phyloP scores from a whole-genome alignment of 2,329 filamentous ascomycete species.

The Aspergillus fijiensis region DNA sequence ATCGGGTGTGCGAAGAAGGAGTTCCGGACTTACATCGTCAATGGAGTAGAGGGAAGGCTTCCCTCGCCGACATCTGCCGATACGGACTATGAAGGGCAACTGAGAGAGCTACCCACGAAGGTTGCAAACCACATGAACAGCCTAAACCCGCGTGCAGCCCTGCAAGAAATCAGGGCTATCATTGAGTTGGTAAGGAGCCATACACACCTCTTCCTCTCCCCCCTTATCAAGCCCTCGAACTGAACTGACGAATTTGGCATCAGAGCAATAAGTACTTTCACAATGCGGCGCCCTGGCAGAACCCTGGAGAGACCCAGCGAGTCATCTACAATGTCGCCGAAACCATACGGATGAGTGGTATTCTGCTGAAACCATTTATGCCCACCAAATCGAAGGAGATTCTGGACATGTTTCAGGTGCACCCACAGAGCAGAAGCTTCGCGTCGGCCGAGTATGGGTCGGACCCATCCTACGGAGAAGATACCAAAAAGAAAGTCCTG shows the following conservation, averaged over 20 bases:
- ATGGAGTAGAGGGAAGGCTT: constrained; percentile 31
- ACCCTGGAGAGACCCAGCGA: constrained; percentile 51
- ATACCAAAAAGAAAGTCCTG: constrained; percentile 47
- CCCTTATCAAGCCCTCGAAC: background rate
- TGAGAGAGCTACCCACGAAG: constrained; percentile 42
- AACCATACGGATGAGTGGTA: constrained; percentile 73
- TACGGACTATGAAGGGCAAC: constrained; percentile 38
- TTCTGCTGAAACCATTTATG: constrained; percentile 89
- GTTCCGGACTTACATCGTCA: constrained; percentile 58
- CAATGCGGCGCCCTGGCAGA: constrained; percentile 66
- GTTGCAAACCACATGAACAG: constrained; percentile 61
- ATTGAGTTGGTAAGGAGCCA: constrained; percentile 56
- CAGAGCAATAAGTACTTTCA: constrained; percentile 69
- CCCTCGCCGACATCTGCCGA: constrained; percentile 31
- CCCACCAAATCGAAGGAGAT: constrained; percentile 71
- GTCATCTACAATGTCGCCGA: constrained; percentile 73
- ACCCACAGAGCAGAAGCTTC: constrained; percentile 58
- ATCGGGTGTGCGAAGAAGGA: constrained; percentile 69
- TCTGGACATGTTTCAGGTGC: constrained; percentile 76
- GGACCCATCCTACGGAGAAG: constrained; percentile 70
- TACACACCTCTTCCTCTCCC: background rate
- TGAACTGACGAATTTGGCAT: constrained; percentile 3
- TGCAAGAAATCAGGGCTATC: constrained; percentile 63
- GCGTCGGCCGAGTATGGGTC: constrained; percentile 60
- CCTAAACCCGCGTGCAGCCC: constrained; percentile 63